Evolutionary conservation across 139 green algal genomes (phyloP).

Genomic region (Coccomyxa sp.): DNA sequence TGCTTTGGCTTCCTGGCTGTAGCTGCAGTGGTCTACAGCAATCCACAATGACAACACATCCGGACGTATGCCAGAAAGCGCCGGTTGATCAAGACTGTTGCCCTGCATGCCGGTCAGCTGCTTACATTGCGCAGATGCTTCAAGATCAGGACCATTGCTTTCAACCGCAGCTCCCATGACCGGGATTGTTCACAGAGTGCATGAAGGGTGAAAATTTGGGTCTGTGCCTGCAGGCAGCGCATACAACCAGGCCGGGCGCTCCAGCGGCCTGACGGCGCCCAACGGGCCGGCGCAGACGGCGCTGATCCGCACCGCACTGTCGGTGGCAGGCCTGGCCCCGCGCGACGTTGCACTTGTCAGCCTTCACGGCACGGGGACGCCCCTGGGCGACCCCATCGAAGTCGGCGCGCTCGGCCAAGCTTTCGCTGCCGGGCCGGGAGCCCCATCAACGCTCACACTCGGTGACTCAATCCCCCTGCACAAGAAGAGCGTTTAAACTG

Average conservation of each 20-base stretch:
- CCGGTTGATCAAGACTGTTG: too few species aligned
- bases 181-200: too few species aligned
- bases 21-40: too few species aligned
- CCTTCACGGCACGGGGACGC: constrained; percentile 72
- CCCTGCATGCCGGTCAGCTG: too few species aligned
- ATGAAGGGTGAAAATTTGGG: too few species aligned
- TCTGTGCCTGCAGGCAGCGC: constrained; percentile 17
- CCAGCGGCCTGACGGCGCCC: constrained; percentile 55
- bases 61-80: too few species aligned
- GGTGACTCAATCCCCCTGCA: not conserved
- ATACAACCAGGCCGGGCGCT: constrained; percentile 65
- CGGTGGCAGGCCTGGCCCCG: not conserved
- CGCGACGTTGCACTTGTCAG: constrained; percentile 20
- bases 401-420: constrained; percentile 35
- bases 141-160: too few species aligned
- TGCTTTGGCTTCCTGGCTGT: too few species aligned
- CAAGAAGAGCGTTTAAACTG: not conserved
- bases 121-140: too few species aligned
- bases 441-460: not conserved
- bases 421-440: constrained; percentile 4
- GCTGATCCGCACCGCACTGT: constrained; percentile 37
- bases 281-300: constrained; percentile 55
- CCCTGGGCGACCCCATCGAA: constrained; percentile 73
- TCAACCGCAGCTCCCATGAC: too few species aligned
- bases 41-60: too few species aligned